These are phyloP conservation scores for Acanthamoeba castellanii DNA, from an alignment of 208 protist genomes.

Conservation along the genomic window DNA sequence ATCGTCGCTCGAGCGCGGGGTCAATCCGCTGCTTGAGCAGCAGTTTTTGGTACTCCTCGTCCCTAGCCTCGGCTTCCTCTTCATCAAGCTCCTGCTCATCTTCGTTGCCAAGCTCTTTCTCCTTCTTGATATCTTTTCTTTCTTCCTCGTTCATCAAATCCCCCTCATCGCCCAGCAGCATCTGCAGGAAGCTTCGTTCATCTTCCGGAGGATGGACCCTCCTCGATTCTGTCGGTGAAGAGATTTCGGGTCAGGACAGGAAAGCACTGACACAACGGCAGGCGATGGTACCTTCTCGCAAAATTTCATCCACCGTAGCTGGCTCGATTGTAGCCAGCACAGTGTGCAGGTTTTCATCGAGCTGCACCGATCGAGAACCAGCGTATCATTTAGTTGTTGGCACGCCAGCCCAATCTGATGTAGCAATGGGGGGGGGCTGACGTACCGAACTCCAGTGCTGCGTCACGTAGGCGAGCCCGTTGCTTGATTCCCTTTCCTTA, in stretches of 20 bases:
- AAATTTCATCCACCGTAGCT: conserved; percentile 32
- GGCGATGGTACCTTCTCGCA: background rate
- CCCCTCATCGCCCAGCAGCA: conserved; percentile 10
- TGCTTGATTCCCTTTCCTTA: conserved; percentile 7
- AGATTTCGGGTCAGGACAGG: background rate
- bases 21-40: conserved; percentile 23
- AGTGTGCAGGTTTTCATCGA: conserved; percentile 32
- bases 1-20: conserved; percentile 30
- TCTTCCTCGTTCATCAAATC: background rate
- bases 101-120: conserved; percentile 4
- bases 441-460: conserved; percentile 44
- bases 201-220: background rate
- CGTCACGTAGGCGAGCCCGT: background rate
- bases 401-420: background rate
- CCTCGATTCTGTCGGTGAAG: background rate
- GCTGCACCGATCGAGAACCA: conserved; percentile 9
- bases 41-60: conserved; percentile 5
- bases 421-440: background rate
- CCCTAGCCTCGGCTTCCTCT: background rate
- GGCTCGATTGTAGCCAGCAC: conserved; percentile 19
- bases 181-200: conserved; percentile 20
- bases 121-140: conserved; percentile 15
- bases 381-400: background rate
- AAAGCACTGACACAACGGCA: too few species aligned
- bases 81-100: conserved; percentile 46